A percentile compares a stretch with the other conserved stretches of the same genome.
Conservation (phyloP, 2,329 filamentous ascomycete species). For the Exophiala bonariae region DNA sequence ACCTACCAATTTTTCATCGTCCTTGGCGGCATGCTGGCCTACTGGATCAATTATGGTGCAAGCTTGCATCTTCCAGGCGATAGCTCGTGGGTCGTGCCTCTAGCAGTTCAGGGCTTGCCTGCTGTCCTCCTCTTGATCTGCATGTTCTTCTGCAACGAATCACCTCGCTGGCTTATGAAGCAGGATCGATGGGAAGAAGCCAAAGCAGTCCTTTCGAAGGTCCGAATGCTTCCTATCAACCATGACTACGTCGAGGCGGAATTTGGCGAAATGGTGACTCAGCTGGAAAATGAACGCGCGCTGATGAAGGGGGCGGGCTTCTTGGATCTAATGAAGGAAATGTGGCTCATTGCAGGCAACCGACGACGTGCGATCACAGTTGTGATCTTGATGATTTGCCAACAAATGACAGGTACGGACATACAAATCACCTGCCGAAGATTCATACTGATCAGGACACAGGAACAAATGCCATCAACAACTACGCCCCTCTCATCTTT, state of each 20-base stretch:
- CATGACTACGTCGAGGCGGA: conserved; percentile 60
- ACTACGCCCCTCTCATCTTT: conserved; percentile 72
- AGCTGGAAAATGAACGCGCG: conserved; percentile 62
- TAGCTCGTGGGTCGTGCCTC: conserved; percentile 60
- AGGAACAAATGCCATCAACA: conserved; percentile 64
- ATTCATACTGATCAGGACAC: too few relatives aligned
- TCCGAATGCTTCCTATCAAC: conserved; percentile 55
- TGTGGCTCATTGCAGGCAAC: conserved; percentile 58
- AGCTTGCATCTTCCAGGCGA: conserved; percentile 46
- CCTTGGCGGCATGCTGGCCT: conserved; percentile 41
- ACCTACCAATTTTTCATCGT: conserved; percentile 61
- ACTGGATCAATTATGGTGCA: conserved; percentile 57
- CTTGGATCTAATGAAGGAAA: conserved; percentile 63
- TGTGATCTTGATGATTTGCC: conserved; percentile 53
- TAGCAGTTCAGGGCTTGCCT: conserved; percentile 62
- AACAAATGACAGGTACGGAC: conserved; percentile 52
- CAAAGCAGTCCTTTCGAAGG: conserved; percentile 53
- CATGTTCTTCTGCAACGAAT: conserved; percentile 33
- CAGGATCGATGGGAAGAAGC: conserved; percentile 68
- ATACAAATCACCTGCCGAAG: too few relatives aligned
- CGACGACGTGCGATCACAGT: conserved; percentile 55
- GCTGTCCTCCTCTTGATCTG: conserved; percentile 32
- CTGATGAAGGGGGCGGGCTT: conserved; percentile 53
- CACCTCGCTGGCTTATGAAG: conserved; percentile 49
- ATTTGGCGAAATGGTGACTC: conserved; percentile 59